Base-by-base conservation (phyloP, 768 basidiomycete genomes). In the Ramaria sp. region DNA sequence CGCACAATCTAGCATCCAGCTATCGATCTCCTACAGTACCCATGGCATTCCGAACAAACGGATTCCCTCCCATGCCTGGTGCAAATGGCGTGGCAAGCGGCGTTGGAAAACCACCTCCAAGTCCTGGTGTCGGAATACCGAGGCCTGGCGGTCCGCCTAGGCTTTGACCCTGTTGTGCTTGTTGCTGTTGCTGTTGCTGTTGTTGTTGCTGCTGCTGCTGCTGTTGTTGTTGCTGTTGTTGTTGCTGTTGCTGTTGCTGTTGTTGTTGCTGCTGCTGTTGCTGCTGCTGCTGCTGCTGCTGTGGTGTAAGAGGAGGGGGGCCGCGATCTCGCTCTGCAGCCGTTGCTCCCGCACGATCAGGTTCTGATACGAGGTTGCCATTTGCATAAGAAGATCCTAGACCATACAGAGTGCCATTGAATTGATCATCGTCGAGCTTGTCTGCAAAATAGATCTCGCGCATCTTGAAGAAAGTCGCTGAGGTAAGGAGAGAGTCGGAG, bases 381-480 rank as follows among this genome's bases (percentile, higher is more conserved):
- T 55, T 37, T 24, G 37, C 34, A 48, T 45, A 55, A 22, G 57
- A 45, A 65, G 84, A 82, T 3, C 88, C 88, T 37, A 91, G 79
- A 0, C 88, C 88, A 62, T 88, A 91, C 1, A 91, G 75, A 63
- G 88, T 87, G 51, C 85, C 86, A 55, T 83, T 87, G 66, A 83
- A 89, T 63, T 88, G 85, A 1, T 64, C 70, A 55, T 93, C 86
- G 65, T 97, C 90, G 50, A 96, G 77, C n/a, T 79, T 73, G 65
- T 92, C 87, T 58, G 84, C 80, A 71, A 99, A 99, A 71, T 93
- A 97, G 15, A 86, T 68, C 60, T 91, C 83, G 27, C 89, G 82
- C 79, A 97, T 89, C 68, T 93, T 88, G 84, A 98, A 98, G 71
- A 97, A 98, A 0, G 90, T 90, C 1, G 85, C 82, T 2, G 92